Percentiles rank a stretch among this genome's conserved stretches.
Conservation (phyloP, 768 basidiomycete genomes). For the Mycena epipterygia region DNA sequence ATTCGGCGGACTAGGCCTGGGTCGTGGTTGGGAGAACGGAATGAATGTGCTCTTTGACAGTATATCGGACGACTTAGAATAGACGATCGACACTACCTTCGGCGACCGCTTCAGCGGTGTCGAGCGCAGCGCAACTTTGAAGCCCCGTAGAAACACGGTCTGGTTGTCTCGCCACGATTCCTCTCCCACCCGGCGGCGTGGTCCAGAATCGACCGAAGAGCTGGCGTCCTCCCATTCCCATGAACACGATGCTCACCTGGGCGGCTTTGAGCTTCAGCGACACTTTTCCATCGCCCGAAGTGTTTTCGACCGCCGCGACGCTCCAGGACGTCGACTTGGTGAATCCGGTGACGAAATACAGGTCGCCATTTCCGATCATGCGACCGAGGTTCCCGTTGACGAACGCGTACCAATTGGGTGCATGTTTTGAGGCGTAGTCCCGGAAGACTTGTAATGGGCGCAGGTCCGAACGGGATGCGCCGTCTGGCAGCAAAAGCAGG, state of each 20-base stretch:
- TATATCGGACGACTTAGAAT: conserved; percentile 8
- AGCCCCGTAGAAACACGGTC: conserved; percentile 32
- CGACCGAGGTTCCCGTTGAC: conserved; percentile 5
- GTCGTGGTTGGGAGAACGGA: neutral
- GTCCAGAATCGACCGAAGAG: too few species aligned
- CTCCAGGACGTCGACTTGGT: conserved; percentile 17
- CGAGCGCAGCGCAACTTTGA: conserved; percentile 25
- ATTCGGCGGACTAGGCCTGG: neutral
- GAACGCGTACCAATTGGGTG: conserved; percentile 23
- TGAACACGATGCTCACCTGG: neutral
- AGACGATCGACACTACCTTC: conserved; percentile 7
- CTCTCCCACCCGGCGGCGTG: too few species aligned
- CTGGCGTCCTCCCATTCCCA: too few species aligned
- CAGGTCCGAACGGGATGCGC: conserved; percentile 15
- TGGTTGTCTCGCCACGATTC: too few species aligned
- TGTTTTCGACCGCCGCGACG: conserved; percentile 7
- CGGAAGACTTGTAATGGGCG: neutral
- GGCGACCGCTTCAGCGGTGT: neutral
- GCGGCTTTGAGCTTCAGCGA: conserved; percentile 24
- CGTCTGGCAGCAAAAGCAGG: conserved; percentile 26
- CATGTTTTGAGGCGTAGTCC: conserved; percentile 25
- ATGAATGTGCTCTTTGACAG: neutral
- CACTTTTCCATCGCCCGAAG: neutral
- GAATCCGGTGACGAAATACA: conserved; percentile 22
- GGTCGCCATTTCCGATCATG: conserved; percentile 2